A percentile compares a stretch with the other conserved stretches of the same genome.
Conservation (phyloP, 2,329 filamentous ascomycete genomes). For the Hymenoscyphus albidus region DNA sequence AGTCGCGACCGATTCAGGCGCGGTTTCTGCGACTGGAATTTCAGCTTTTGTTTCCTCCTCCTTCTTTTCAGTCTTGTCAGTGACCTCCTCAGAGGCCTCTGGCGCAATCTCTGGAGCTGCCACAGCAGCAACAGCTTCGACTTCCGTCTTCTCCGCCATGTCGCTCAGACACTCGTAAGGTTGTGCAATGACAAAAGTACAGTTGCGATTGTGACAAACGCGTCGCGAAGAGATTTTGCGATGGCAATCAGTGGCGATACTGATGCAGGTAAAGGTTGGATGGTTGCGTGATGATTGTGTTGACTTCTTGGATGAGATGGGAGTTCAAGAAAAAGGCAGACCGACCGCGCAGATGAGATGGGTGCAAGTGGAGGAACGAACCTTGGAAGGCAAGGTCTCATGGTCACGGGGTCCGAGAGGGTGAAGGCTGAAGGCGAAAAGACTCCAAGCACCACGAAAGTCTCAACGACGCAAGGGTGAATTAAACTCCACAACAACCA, state of each 20-base stretch:
- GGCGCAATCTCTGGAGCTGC: slow-evolving; percentile 16
- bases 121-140: slow-evolving; percentile 20
- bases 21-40: slow-evolving; percentile 13
- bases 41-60: not conserved
- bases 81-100: not conserved
- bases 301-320: not conserved
- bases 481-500: no score
- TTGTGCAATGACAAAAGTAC: slow-evolving; percentile 5
- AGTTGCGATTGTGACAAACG: slow-evolving; percentile 9
- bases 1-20: slow-evolving; percentile 28
- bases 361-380: no score
- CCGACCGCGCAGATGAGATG: not conserved
- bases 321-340: not conserved
- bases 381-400: no score
- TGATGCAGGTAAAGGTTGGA: slow-evolving; percentile 6
- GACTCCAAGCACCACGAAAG: not conserved
- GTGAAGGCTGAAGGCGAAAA: not conserved
- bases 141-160: slow-evolving; percentile 26
- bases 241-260: not conserved
- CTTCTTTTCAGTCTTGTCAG: slow-evolving; percentile 19
- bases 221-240: not conserved
- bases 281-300: slow-evolving; percentile 24
- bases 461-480: not conserved
- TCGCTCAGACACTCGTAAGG: slow-evolving; percentile 20
- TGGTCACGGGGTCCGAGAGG: no score